Percentiles rank a stretch among this genome's conserved stretches.
phyloP scores from a whole-genome alignment of 2,329 filamentous ascomycete species.

The Trichocomaceae sp. region DNA sequence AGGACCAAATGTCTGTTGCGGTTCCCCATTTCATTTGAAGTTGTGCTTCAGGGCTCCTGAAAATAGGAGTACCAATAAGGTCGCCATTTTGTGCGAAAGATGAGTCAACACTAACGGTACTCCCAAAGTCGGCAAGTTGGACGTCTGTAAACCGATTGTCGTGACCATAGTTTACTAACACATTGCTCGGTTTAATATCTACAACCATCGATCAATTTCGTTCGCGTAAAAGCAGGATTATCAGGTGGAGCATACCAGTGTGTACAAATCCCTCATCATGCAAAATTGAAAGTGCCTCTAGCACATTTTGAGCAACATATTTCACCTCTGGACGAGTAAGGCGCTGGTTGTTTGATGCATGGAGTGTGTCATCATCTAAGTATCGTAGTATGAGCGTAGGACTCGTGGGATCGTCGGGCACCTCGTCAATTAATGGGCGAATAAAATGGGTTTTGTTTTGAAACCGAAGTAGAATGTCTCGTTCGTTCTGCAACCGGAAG shows the following conservation, averaged over 20 bases:
- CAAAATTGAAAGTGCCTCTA: constrained; percentile 14
- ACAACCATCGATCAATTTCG: background rate
- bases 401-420: constrained; percentile 14
- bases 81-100: constrained; percentile 10
- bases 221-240: background rate
- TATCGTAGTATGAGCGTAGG: constrained; percentile 20
- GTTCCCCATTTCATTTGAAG: constrained; percentile 15
- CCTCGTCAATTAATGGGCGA: constrained; percentile 21
- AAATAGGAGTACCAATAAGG: constrained; percentile 17
- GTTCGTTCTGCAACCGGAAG: constrained; percentile 22
- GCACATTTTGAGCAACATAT: constrained; percentile 14
- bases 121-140: constrained; percentile 17
- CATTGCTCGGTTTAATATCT: constrained; percentile 19
- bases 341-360: constrained; percentile 15
- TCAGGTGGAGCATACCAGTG: constrained; percentile 11
- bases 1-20: constrained; percentile 19
- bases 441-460: constrained; percentile 17
- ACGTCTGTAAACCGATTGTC: constrained; percentile 15
- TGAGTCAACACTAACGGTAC: constrained; percentile 13
- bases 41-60: constrained; percentile 16
- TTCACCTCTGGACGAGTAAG: constrained; percentile 19
- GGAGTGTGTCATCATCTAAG: constrained; percentile 20
- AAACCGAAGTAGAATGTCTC: constrained; percentile 21
- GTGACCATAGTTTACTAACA: constrained; percentile 18
- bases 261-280: constrained; percentile 18